A percentile compares a stretch with the other conserved stretches of the same genome.
Evolutionary conservation across 176 grass and related monocot species (phyloP).

Genomic region (Oryza glaberrima): DNA sequence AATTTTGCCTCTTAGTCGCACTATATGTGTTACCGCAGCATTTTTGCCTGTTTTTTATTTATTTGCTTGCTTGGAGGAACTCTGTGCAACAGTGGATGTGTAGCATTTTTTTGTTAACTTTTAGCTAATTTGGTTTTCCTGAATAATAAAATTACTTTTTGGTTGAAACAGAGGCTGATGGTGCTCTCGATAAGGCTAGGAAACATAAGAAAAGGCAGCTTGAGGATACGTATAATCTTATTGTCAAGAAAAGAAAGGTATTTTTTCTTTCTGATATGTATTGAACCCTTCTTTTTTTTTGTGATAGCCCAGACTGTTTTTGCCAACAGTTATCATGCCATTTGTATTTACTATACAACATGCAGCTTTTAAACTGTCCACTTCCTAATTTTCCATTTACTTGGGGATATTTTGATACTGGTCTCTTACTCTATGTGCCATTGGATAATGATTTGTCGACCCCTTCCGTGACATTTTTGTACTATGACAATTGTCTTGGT

Average conservation of each 20-base stretch:
- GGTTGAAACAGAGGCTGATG: slow-evolving; percentile 80
- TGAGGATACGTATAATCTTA: slow-evolving; percentile 85
- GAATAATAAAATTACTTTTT: slow-evolving; percentile 31
- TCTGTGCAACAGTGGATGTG: not conserved
- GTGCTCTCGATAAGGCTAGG: slow-evolving; percentile 97
- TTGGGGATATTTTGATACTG: slow-evolving; percentile 1
- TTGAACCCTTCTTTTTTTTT: slow-evolving; percentile 13
- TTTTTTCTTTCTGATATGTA: slow-evolving; percentile 32
- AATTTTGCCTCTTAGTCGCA: not conserved
- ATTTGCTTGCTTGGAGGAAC: not conserved
- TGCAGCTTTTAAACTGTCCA: not conserved
- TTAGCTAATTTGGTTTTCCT: not conserved
- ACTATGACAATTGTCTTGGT: slow-evolving; percentile 3
- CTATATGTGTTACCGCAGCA: not conserved
- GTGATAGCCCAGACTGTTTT: slow-evolving; percentile 2
- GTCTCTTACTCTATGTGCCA: not conserved
- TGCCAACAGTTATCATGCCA: not conserved
- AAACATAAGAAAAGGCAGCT: slow-evolving; percentile 99
- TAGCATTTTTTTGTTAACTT: slow-evolving; percentile 1
- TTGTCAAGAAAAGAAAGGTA: slow-evolving; percentile 97
- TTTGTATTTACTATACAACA: slow-evolving; percentile 11
- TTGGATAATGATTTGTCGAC: not conserved
- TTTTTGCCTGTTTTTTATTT: not conserved
- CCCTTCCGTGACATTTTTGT: not conserved
- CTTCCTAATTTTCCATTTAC: not conserved